phyloP scores from a whole-genome alignment of 257 asterid species.

The Nicotiana paniculata region DNA sequence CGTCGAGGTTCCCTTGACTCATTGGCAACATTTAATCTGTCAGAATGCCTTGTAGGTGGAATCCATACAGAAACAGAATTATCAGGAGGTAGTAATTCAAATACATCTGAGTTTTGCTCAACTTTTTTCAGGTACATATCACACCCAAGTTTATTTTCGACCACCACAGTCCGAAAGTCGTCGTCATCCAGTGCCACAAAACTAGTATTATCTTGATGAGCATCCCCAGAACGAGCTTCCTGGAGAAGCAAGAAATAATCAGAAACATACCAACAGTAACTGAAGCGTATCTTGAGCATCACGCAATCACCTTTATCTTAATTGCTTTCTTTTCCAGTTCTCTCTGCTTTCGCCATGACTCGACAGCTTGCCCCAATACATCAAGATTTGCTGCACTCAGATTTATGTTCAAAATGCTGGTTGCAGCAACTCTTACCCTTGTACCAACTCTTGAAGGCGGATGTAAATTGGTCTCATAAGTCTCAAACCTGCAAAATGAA shows the following conservation, averaged over 20 bases:
- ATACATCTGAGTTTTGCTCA: slow-evolving; percentile 43
- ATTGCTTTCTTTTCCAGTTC: slow-evolving; percentile 85
- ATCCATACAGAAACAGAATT: slow-evolving; percentile 56
- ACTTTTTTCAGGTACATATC: slow-evolving; percentile 63
- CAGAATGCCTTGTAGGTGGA: slow-evolving; percentile 95
- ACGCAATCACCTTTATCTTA: slow-evolving; percentile 3
- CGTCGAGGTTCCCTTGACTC: slow-evolving; percentile 85
- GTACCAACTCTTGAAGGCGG: slow-evolving; percentile 61
- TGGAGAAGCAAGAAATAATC: slow-evolving; percentile 28
- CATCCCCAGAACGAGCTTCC: slow-evolving; percentile 59
- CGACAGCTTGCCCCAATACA: slow-evolving; percentile 62
- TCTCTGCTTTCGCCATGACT: slow-evolving; percentile 90
- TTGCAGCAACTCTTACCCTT: slow-evolving; percentile 79
- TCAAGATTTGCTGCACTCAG: slow-evolving; percentile 83
- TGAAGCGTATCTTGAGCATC: slow-evolving; percentile 19
- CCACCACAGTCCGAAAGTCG: slow-evolving; percentile 67
- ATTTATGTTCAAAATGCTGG: slow-evolving; percentile 76
- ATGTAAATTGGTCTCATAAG: slow-evolving; percentile 60
- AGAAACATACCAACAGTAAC: slow-evolving; percentile 32
- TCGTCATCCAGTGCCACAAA: slow-evolving; percentile 83
- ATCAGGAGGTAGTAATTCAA: slow-evolving; percentile 47
- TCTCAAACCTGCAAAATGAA: slow-evolving; percentile 66
- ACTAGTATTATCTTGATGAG: slow-evolving; percentile 39
- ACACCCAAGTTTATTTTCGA: slow-evolving; percentile 96
- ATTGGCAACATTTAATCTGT: slow-evolving; percentile 76